Conservation (phyloP, 148 eudicot genomes). For the Nepenthes mirabilis region DNA sequence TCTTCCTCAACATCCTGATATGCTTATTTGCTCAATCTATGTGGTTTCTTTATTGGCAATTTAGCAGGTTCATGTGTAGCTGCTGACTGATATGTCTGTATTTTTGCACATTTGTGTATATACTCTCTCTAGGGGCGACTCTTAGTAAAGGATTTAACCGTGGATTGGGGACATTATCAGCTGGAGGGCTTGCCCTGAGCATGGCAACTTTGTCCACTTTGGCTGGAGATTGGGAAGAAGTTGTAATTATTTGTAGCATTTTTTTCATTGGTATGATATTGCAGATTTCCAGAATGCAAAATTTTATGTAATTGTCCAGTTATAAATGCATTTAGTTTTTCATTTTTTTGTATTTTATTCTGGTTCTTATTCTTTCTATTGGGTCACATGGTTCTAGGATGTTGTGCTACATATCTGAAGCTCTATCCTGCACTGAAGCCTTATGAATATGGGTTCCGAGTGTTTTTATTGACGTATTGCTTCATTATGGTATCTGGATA, state of each 20-base stretch:
- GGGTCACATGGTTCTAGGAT: conserved; percentile 25
- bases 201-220: conserved; percentile 45
- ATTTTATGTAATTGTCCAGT: background rate
- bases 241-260: conserved; percentile 43
- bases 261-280: conserved; percentile 47
- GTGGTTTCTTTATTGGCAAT: too few relatives aligned
- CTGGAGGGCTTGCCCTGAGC: conserved; percentile 67
- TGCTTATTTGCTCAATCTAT: too few relatives aligned
- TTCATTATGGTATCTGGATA: conserved; percentile 82
- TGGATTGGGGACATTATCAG: conserved; percentile 67
- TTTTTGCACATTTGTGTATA: background rate
- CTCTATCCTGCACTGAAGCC: conserved; percentile 79
- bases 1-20: too few relatives aligned
- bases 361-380: conserved; percentile 4
- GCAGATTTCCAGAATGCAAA: background rate
- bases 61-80: background rate
- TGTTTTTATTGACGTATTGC: conserved; percentile 74
- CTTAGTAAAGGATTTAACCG: conserved; percentile 85
- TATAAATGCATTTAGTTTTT: background rate
- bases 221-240: conserved; percentile 66
- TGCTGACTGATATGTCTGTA: background rate
- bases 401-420: conserved; percentile 49
- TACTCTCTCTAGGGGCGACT: conserved; percentile 45
- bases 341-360: background rate
- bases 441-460: conserved; percentile 88